phyloP scores from a whole-genome alignment of 2,329 filamentous ascomycete species.

The Helotiales sp. region DNA sequence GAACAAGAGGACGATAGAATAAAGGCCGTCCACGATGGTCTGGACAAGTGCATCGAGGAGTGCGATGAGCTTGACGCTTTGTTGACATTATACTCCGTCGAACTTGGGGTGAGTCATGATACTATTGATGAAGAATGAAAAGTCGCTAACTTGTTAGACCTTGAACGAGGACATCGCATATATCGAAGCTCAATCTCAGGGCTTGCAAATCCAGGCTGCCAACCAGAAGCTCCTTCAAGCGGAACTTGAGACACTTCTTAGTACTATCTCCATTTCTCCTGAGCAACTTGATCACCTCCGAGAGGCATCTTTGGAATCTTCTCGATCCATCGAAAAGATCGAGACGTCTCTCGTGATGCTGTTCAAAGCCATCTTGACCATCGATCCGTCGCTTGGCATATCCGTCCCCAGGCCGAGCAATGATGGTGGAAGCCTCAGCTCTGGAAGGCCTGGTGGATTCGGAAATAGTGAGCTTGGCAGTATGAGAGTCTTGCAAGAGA shows the following conservation, averaged over 20 bases:
- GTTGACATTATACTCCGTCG: conserved; percentile 90
- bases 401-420: conserved; percentile 41
- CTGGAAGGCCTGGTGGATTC: conserved; percentile 42
- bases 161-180: conserved; percentile 94
- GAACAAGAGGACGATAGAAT: conserved; percentile 89
- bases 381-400: conserved; percentile 75
- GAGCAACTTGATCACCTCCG: conserved; percentile 74
- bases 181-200: conserved; percentile 96
- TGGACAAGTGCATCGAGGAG: conserved; percentile 89
- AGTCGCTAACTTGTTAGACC: conserved; percentile 56
- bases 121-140: conserved; percentile 13
- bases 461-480: conserved; percentile 60
- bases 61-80: conserved; percentile 96
- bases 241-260: conserved; percentile 84
- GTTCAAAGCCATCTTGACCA: conserved; percentile 91
- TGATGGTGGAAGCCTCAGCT: conserved; percentile 31
- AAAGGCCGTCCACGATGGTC: conserved; percentile 78
- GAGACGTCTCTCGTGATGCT: conserved; percentile 77
- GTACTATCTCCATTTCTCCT: conserved; percentile 84
- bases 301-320: conserved; percentile 69
- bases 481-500: conserved; percentile 93
- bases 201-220: conserved; percentile 92
- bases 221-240: conserved; percentile 91
- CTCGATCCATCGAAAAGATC: conserved; percentile 71
- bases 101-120: conserved; percentile 70